phyloP scores from a whole-genome alignment of 306 rosid genomes.

The Sechiopsis laciniata region DNA sequence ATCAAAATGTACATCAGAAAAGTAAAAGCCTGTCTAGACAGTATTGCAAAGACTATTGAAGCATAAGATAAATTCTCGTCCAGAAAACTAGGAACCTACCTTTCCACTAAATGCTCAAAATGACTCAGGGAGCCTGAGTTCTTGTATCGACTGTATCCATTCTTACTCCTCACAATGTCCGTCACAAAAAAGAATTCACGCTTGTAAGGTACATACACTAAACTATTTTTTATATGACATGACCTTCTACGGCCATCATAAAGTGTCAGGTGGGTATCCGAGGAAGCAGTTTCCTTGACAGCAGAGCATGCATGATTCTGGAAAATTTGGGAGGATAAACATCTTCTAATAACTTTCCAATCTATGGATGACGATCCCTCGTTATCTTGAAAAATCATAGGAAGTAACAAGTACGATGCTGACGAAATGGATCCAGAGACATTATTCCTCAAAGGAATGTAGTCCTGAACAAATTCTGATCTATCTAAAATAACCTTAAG shows the following conservation, averaged over 20 bases:
- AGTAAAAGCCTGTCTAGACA: background rate
- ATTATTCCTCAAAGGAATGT: constrained; percentile 46
- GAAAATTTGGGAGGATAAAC: constrained; percentile 77
- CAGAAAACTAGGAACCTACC: constrained; percentile 39
- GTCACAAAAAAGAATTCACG: constrained; percentile 52
- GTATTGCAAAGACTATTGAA: background rate
- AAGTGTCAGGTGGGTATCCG: constrained; percentile 43
- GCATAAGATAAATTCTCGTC: background rate
- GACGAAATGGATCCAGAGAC: constrained; percentile 32
- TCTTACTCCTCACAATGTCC: constrained; percentile 33
- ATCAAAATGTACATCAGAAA: background rate
- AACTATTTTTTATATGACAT: constrained; percentile 59
- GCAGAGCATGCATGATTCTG: constrained; percentile 33
- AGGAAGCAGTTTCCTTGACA: constrained; percentile 23
- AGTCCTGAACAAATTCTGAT: constrained; percentile 50
- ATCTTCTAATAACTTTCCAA: constrained; percentile 62
- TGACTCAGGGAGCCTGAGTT: constrained; percentile 41
- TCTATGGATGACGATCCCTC: constrained; percentile 47
- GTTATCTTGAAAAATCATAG: constrained; percentile 41
- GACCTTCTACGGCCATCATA: constrained; percentile 54
- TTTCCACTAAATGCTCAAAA: constrained; percentile 38
- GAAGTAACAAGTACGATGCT: constrained; percentile 84
- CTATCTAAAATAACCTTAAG: constrained; percentile 84
- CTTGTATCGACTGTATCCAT: constrained; percentile 50
- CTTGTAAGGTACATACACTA: constrained; percentile 63